These are phyloP conservation scores for Penicillium samsonianum DNA, from an alignment of 495 filamentous ascomycete species.

Conservation along the genomic window DNA sequence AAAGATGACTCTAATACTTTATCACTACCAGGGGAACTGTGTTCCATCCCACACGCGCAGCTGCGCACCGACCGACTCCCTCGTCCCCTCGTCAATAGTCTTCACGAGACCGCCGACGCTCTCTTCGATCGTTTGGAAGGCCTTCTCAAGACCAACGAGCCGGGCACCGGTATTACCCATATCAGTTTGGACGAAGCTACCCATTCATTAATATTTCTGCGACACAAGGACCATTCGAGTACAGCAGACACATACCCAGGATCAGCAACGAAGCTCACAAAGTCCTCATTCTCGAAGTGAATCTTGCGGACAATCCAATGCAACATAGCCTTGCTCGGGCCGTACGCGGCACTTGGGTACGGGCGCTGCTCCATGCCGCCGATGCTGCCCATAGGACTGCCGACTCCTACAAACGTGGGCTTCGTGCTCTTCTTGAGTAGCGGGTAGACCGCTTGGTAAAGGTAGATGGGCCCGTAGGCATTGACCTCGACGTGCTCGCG, in stretches of 20 bases:
- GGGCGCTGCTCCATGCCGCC: slow-evolving; percentile 10
- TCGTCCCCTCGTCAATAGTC: slow-evolving; percentile 29
- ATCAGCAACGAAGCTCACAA: slow-evolving; percentile 36
- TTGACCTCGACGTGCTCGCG: slow-evolving; percentile 24
- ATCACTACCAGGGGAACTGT: not conserved
- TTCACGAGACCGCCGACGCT: slow-evolving; percentile 37
- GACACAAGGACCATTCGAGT: not conserved
- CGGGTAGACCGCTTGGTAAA: slow-evolving; percentile 24
- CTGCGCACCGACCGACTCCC: slow-evolving; percentile 2
- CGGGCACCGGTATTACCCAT: slow-evolving; percentile 45
- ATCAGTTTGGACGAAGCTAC: slow-evolving; percentile 48
- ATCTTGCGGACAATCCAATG: slow-evolving; percentile 43
- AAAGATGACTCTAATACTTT: not conserved
- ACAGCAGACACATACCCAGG: slow-evolving; percentile 24
- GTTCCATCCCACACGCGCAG: not conserved
- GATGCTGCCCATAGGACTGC: slow-evolving; percentile 9
- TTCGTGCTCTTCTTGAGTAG: slow-evolving; percentile 35
- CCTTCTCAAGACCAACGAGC: slow-evolving; percentile 36
- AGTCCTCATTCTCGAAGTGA: slow-evolving; percentile 37
- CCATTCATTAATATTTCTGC: slow-evolving; percentile 26
- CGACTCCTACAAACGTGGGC: slow-evolving; percentile 27
- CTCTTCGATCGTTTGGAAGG: slow-evolving; percentile 35
- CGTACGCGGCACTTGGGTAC: slow-evolving; percentile 41
- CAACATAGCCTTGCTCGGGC: slow-evolving; percentile 37
- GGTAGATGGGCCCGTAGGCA: slow-evolving; percentile 23